These are phyloP conservation scores for Spathaspora arborariae DNA, from an alignment of 805 yeast species.

Conservation along the genomic window DNA sequence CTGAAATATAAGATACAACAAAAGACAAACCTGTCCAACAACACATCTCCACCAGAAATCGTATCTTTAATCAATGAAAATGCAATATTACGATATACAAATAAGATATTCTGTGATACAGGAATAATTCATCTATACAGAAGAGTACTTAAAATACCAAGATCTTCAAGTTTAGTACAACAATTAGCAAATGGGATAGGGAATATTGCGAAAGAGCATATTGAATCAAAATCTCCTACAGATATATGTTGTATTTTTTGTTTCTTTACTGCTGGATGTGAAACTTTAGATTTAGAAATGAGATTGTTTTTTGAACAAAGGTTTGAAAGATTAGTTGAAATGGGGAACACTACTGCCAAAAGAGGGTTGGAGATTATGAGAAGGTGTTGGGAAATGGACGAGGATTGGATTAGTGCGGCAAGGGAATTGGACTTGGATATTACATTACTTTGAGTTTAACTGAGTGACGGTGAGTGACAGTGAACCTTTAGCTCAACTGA, in stretches of 20 bases:
- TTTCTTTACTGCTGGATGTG: slow-evolving; percentile 58
- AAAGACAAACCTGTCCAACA: slow-evolving; percentile 3
- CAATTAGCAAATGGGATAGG: slow-evolving; percentile 42
- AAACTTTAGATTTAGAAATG: slow-evolving; percentile 35
- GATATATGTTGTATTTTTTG: slow-evolving; percentile 56
- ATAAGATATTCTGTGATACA: slow-evolving; percentile 48
- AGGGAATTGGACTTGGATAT: slow-evolving; percentile 38
- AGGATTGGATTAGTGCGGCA: slow-evolving; percentile 51
- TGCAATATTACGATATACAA: slow-evolving; percentile 42
- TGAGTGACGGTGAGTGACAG: neutral
- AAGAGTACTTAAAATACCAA: slow-evolving; percentile 48
- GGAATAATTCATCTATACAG: slow-evolving; percentile 56
- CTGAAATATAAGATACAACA: slow-evolving; percentile 9
- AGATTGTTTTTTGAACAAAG: slow-evolving; percentile 37
- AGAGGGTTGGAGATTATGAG: slow-evolving; percentile 46
- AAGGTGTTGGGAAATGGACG: slow-evolving; percentile 51
- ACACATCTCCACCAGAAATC: slow-evolving; percentile 14
- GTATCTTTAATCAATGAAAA: slow-evolving; percentile 26
- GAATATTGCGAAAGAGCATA: slow-evolving; percentile 28
- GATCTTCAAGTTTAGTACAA: slow-evolving; percentile 45
- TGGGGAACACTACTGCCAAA: slow-evolving; percentile 42
- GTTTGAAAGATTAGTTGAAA: slow-evolving; percentile 36
- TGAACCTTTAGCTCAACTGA: too few relatives aligned
- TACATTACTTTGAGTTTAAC: slow-evolving; percentile 15
- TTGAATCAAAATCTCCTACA: slow-evolving; percentile 46